A percentile compares a stretch with the other conserved stretches of the same genome.
Conservation (phyloP, 345 rosid species). For the Schrenkiella parvula region DNA sequence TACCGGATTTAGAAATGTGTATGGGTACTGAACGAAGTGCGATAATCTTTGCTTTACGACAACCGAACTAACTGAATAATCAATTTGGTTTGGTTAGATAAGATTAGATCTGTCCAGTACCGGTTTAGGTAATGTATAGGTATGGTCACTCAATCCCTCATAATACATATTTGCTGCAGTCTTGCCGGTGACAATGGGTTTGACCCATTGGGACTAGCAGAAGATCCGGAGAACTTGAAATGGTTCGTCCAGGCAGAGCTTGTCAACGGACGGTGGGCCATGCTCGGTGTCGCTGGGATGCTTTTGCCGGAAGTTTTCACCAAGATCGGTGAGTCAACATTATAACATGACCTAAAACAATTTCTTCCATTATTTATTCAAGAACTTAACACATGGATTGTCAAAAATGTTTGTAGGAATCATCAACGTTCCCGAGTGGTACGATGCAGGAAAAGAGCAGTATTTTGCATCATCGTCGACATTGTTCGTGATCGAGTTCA, state of each 20-base stretch:
- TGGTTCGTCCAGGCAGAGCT: slow-evolving; percentile 96
- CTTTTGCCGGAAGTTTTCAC: slow-evolving; percentile 90
- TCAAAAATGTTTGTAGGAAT: slow-evolving; percentile 30
- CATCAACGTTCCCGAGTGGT: slow-evolving; percentile 77
- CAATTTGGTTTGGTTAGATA: not conserved
- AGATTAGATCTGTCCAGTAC: not conserved
- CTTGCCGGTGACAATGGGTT: slow-evolving; percentile 97
- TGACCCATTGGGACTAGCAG: slow-evolving; percentile 86
- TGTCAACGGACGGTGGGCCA: slow-evolving; percentile 90
- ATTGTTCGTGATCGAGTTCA: slow-evolving; percentile 91
- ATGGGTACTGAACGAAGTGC: no score
- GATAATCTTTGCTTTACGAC: no score
- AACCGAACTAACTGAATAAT: no score
- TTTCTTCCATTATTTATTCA: not conserved
- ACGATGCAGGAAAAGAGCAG: slow-evolving; percentile 85
- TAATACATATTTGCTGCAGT: slow-evolving; percentile 35
- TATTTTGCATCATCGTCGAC: slow-evolving; percentile 94
- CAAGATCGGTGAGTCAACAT: slow-evolving; percentile 47
- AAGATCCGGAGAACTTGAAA: slow-evolving; percentile 90
- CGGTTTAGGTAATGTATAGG: not conserved
- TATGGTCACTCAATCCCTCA: not conserved
- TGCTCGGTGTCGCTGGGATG: slow-evolving; percentile 96
- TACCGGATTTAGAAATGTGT: not conserved
- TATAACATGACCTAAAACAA: not conserved
- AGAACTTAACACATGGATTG: not conserved